Percentiles rank a stretch among this genome's conserved stretches.
phyloP scores from a whole-genome alignment of 116 monocot species.

The Dioscorea cayenensis region DNA sequence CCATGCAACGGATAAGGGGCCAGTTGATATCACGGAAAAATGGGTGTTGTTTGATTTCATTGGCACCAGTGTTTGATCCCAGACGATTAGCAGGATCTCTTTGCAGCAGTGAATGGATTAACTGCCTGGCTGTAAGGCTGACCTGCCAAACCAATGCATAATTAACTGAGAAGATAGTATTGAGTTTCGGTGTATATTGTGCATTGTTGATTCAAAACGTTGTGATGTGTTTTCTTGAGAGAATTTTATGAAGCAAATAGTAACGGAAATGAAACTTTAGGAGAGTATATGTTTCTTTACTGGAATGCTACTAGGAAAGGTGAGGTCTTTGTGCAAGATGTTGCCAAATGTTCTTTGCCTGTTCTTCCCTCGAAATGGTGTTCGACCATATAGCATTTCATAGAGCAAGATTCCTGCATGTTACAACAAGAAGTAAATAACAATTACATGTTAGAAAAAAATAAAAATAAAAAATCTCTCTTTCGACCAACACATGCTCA shows the following conservation, averaged over 20 bases:
- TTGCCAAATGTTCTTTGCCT: conserved; percentile 88
- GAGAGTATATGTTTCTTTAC: conserved; percentile 28
- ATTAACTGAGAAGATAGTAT: background rate
- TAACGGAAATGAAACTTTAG: no score
- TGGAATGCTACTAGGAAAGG: conserved; percentile 92
- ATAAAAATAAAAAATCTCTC: background rate
- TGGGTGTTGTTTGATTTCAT: conserved; percentile 87
- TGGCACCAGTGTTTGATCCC: conserved; percentile 72
- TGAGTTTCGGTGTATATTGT: background rate
- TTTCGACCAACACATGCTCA: conserved; percentile 13
- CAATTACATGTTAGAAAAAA: background rate
- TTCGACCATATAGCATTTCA: conserved; percentile 97
- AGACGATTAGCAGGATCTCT: conserved; percentile 70
- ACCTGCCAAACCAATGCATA: conserved; percentile 38
- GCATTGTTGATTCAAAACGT: background rate
- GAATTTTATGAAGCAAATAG: background rate
- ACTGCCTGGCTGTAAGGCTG: conserved; percentile 74
- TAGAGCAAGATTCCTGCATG: conserved; percentile 89
- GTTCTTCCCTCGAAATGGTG: conserved; percentile 95
- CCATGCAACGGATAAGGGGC: conserved; percentile 97
- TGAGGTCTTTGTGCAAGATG: conserved; percentile 89
- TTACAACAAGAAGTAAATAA: conserved; percentile 7
- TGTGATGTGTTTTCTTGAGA: background rate
- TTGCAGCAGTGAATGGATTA: conserved; percentile 73
- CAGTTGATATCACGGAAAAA: conserved; percentile 89